Conservation (phyloP, 2,329 filamentous ascomycete species). For the Fusarium sp. region DNA sequence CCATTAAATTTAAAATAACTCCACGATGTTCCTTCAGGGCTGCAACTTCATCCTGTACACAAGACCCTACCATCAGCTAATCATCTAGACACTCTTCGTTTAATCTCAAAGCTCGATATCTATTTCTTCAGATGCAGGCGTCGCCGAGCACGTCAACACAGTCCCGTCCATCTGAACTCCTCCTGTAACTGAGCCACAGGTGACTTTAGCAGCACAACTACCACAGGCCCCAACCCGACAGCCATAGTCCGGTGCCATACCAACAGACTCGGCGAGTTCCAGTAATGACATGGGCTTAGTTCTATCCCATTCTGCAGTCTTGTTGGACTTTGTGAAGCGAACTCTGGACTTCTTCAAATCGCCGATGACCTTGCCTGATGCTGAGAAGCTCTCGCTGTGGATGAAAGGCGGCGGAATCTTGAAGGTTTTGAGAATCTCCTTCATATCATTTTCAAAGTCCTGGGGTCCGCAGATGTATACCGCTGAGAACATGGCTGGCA, state of each 20-base stretch:
- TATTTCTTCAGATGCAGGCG: background rate
- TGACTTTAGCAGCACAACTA: background rate
- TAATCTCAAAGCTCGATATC: background rate
- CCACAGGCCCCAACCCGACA: background rate
- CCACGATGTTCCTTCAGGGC: too few relatives aligned
- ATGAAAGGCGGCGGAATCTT: slow-evolving; percentile 3
- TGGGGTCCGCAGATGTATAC: background rate
- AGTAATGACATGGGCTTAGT: background rate
- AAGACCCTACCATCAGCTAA: too few relatives aligned
- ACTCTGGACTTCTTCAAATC: slow-evolving; percentile 8
- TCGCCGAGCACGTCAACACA: background rate
- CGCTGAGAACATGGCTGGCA: background rate
- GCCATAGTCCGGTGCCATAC: background rate
- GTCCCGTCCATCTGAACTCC: background rate
- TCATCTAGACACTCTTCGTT: too few relatives aligned
- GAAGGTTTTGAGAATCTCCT: background rate
- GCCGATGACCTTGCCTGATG: background rate
- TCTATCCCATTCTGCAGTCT: slow-evolving; percentile 6
- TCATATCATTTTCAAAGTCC: slow-evolving; percentile 1
- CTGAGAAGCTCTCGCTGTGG: slow-evolving; percentile 9
- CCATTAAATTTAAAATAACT: too few relatives aligned
- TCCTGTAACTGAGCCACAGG: slow-evolving; percentile 1
- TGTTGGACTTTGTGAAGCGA: slow-evolving; percentile 8
- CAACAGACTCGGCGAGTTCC: slow-evolving; percentile 16
- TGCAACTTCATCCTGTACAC: too few relatives aligned